Percentiles rank a stretch among this genome's conserved stretches.
These are phyloP conservation scores for Rhododendron ovatum DNA, from an alignment of 148 eudicot genomes.

Conservation along the genomic window DNA sequence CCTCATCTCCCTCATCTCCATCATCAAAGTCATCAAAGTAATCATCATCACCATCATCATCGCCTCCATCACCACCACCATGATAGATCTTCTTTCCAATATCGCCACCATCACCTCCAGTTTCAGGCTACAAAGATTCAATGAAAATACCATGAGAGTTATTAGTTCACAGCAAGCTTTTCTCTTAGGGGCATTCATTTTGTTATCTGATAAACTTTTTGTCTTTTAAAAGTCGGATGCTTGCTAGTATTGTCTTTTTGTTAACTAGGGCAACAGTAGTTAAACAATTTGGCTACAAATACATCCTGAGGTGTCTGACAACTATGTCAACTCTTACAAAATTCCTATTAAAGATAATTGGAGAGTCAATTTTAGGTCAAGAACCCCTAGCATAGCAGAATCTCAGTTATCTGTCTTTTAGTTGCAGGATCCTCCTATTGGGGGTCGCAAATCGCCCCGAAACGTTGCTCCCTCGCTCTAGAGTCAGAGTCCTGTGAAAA, in stretches of 20 bases:
- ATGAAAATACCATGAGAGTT: background rate
- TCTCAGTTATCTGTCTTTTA: background rate
- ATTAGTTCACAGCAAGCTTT: background rate
- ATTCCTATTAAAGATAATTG: background rate
- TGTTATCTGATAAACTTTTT: background rate
- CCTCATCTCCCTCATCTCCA: conserved; percentile 92
- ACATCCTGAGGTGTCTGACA: background rate
- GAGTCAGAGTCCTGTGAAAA: background rate
- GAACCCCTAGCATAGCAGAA: background rate
- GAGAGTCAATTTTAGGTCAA: background rate
- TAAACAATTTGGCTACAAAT: background rate
- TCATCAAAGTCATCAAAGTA: conserved; percentile 96
- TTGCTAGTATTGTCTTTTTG: background rate
- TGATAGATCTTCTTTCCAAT: conserved; percentile 66
- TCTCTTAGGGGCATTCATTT: background rate
- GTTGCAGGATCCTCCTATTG: background rate
- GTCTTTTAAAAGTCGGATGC: background rate
- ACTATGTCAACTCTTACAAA: background rate
- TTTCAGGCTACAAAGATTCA: conserved; percentile 41
- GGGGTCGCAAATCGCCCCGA: background rate
- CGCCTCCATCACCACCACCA: conserved; percentile 99
- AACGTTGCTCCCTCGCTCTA: background rate
- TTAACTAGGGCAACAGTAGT: background rate
- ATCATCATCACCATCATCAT: conserved; percentile 91
- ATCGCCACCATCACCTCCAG: conserved; percentile 92